These are phyloP conservation scores for Stropharia rugosoannulata DNA, from an alignment of 768 basidiomycete species.

Conservation along the genomic window DNA sequence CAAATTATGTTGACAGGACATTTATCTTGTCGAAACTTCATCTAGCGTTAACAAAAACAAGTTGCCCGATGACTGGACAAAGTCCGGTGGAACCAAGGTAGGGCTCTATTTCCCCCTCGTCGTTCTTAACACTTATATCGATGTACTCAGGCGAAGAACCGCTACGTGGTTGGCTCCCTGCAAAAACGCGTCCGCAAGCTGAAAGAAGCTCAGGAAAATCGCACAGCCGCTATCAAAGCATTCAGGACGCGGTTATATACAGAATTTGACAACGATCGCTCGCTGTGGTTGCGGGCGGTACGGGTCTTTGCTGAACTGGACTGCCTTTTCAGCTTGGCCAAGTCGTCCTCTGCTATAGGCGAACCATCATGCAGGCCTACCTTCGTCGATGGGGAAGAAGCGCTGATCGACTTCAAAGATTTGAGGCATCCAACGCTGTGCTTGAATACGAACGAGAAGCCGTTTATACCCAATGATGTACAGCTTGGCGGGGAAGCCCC, in stretches of 20 bases:
- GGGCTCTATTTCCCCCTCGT: too few relatives aligned
- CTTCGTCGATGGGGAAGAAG: slow-evolving; percentile 77
- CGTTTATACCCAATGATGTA: slow-evolving; percentile 94
- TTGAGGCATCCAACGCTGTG: slow-evolving; percentile 88
- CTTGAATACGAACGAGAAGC: slow-evolving; percentile 55
- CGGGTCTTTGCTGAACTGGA: slow-evolving; percentile 94
- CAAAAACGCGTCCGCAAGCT: slow-evolving; percentile 71
- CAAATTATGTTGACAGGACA: slow-evolving; percentile 56
- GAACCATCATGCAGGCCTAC: slow-evolving; percentile 93
- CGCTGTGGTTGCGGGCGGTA: slow-evolving; percentile 79
- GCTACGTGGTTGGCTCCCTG: slow-evolving; percentile 78
- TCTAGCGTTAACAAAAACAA: slow-evolving; percentile 46
- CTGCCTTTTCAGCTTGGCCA: slow-evolving; percentile 90
- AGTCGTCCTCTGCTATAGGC: slow-evolving; percentile 84
- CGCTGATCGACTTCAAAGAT: slow-evolving; percentile 85
- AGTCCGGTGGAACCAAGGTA: slow-evolving; percentile 80
- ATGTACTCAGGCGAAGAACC: slow-evolving; percentile 55
- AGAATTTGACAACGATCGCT: slow-evolving; percentile 81
- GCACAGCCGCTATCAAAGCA: slow-evolving; percentile 72
- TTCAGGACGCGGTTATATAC: slow-evolving; percentile 80
- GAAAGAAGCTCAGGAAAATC: slow-evolving; percentile 93
- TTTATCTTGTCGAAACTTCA: slow-evolving; percentile 82
- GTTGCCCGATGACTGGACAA: slow-evolving; percentile 84
- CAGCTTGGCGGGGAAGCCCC: slow-evolving; percentile 76
- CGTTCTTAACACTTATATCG: neutral